Base-by-base conservation (phyloP, 305 asterid genomes). In the Petunia hybrid region DNA sequence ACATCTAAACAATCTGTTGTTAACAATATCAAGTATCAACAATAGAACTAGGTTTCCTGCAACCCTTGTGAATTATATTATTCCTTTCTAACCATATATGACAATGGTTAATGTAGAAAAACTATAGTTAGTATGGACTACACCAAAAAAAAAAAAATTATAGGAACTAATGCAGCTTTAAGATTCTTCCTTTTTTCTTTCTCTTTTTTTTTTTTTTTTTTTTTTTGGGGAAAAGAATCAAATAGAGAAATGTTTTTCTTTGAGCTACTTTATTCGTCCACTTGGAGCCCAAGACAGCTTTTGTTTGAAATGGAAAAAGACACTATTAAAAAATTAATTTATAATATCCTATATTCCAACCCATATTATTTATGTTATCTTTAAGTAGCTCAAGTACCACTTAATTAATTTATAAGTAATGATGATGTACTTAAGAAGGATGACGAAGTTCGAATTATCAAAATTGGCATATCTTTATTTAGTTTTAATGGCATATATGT, bases 161-260 rank as follows among this genome's bases (percentile, higher is more conserved):
- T n/a, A n/a, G n/a, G n/a, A n/a, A n/a, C n/a, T n/a, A n/a, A n/a
- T 42, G 39, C 40, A 68, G 8, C 56, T 45, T 46, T 45, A 16
- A 39, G 45, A 4, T 45, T 69, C 9, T 3, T 4, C 12, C n/a
- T 4, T 2, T 67, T 31, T 31, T 62, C 3, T 43, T 38, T 66
- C 6, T 40, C 38, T 22, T 43, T 8, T 8, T 4, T 41, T 69
- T 1, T 8, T 43, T 48, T 6, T 45, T n/a, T 69, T 16, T 22
- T 43, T 9, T 69, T 69, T 22, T 45, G 59, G 41, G n/a, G n/a
- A 68, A 69, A 69, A 45, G 41, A 45, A 69, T 69, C 59, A 43
- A 69, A 4, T 70, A 22, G 42, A 48, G 14, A 48, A 48, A 8
- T 9, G 9, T 5, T n/a, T 39, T 45, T 70, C 41, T 22, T 70